Percentiles rank a stretch among this genome's conserved stretches.
Conservation (phyloP, 164 flowering plant genomes). For the Piper betle region DNA sequence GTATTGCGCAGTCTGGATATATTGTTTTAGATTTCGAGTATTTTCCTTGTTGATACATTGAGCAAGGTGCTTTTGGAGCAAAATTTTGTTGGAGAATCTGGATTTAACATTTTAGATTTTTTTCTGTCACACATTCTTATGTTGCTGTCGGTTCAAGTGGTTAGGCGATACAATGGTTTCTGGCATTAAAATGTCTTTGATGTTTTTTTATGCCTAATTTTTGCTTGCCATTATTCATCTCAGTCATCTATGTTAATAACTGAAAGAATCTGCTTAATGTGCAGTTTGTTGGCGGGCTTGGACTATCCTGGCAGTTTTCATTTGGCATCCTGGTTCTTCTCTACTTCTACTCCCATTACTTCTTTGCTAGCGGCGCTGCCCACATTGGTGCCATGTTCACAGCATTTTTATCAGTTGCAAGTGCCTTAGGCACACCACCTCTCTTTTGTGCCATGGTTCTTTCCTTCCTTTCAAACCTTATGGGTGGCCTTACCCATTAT, state of each 20-base stretch:
- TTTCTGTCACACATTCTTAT: neutral
- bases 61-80: too few species aligned
- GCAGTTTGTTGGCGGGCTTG: constrained; percentile 94
- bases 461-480: constrained; percentile 76
- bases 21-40: too few species aligned
- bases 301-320: constrained; percentile 80
- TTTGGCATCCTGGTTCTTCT: constrained; percentile 83
- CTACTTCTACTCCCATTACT: constrained; percentile 90
- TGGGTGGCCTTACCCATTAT: constrained; percentile 89
- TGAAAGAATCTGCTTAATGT: constrained; percentile 2
- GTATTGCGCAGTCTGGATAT: too few species aligned
- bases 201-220: neutral
- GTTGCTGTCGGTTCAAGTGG: neutral
- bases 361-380: constrained; percentile 96
- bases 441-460: constrained; percentile 74
- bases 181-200: too few species aligned
- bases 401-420: constrained; percentile 80
- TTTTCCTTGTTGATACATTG: too few species aligned
- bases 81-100: too few species aligned
- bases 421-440: constrained; percentile 83
- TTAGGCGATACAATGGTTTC: neutral
- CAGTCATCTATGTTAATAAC: neutral
- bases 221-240: neutral
- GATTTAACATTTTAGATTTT: neutral
- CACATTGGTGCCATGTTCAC: constrained; percentile 98